Base-by-base conservation (phyloP, 768 basidiomycete genomes). In the Arthromyces matolae region DNA sequence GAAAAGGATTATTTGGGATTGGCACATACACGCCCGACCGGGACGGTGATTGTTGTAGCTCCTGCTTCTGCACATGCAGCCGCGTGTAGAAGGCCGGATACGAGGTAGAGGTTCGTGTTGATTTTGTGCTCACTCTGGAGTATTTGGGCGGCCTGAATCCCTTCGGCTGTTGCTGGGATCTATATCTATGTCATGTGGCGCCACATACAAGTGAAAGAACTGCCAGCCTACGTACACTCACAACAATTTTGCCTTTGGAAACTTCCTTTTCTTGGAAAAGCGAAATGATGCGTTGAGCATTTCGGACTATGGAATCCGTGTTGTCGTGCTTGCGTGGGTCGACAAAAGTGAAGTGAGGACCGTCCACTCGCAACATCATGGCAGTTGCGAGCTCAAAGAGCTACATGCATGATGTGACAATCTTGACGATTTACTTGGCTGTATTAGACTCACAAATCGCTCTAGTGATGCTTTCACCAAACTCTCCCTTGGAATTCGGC, bases 101-200 rank as follows among this genome's bases (percentile, higher is more conserved):
- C 81, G 37, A 76, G 55, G 31, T 68, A 68, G 31, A 85, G 60
- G 59, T 82, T 79, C 18, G 75, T 75, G 18, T 71, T 64, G 24
- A 83, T 74, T n/a, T 59, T 57, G 39, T 74, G 54, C 36, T 57
- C 56, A 18, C 60, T 52, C 28, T 66, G 61, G 9, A 83, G 70
- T 41, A 58, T 54, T 20, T 57, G 61, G 0, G 79, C 72, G 5
- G 82, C 81, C 20, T 49, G 43, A 10, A 83, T 68, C 13, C 83
- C 83, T 23, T 65, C 65, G 28, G 75, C 70, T 0, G 81, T 83
- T 5, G 81, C 80, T 24, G 81, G 79, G 31, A 84, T 72, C 81
- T 83, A 37, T 28, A 14, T n/a, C 3, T 19, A 32, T 18, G 33
- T 23, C 28, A 38, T 36, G 8, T 43, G 22, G 38, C 8, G 22